Evolutionary conservation across 176 grass and related monocot species (phyloP).

Genomic region (Ampelocalamus luodianensis): DNA sequence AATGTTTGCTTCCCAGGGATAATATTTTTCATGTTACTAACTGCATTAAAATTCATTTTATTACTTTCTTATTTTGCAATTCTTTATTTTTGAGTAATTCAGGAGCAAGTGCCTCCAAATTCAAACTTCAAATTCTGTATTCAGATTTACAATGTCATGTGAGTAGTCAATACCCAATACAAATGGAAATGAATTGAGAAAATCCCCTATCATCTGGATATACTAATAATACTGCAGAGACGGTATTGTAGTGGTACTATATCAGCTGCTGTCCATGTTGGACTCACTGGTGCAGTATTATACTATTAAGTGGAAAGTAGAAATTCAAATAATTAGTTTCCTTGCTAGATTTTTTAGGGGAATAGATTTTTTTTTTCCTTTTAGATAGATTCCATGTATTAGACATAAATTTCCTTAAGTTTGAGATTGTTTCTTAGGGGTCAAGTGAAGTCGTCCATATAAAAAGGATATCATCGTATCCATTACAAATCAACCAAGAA

Average conservation of each 20-base stretch:
- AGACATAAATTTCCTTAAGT: neutral
- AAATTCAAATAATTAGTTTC: neutral
- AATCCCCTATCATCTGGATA: neutral
- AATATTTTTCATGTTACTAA: neutral
- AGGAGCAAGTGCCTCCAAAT: neutral
- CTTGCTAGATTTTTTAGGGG: neutral
- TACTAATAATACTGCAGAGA: neutral
- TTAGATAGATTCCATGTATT: neutral
- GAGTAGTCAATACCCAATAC: neutral
- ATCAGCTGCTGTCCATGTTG: neutral
- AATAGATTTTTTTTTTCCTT: neutral
- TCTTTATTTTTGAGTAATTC: neutral
- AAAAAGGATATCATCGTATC: neutral
- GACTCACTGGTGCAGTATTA: neutral
- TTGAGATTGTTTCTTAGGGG: neutral
- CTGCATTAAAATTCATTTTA: neutral
- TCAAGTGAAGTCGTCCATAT: neutral
- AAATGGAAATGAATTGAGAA: neutral
- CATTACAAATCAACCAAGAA: neutral
- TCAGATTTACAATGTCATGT: neutral
- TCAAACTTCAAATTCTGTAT: conserved; percentile 17
- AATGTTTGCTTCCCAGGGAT: neutral
- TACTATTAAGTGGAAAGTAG: neutral
- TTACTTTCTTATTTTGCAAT: conserved; percentile 6
- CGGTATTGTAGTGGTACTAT: neutral